A percentile compares a stretch with the other conserved stretches of the same genome.
phyloP scores from a whole-genome alignment of 495 filamentous ascomycete species.

The Chaetomium tenue region DNA sequence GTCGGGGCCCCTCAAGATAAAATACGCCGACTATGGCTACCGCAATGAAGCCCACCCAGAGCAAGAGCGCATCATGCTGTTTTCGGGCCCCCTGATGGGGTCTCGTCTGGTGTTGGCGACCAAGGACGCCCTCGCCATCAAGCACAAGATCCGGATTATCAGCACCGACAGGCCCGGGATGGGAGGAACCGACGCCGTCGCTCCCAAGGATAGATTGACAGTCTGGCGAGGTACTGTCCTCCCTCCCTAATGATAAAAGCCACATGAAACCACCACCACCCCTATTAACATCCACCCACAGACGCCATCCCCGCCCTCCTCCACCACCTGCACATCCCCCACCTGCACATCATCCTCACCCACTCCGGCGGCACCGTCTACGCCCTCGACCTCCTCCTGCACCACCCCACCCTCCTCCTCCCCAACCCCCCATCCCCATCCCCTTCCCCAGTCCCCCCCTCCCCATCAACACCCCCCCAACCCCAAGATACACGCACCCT shows the following conservation, averaged over 20 bases:
- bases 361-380: conserved; percentile 6
- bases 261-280: not conserved
- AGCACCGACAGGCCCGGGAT: not conserved
- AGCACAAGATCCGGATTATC: conserved; percentile 4
- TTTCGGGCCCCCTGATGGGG: not conserved
- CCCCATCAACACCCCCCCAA: no score
- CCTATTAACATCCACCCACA: not conserved
- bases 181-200: not conserved
- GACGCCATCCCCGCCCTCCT: not conserved
- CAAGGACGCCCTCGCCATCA: not conserved
- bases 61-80: conserved; percentile 3
- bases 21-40: conserved; percentile 6
- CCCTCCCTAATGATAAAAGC: not conserved
- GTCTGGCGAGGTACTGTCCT: not conserved
- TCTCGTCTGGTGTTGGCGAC: not conserved
- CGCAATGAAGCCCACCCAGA: not conserved
- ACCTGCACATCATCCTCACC: not conserved
- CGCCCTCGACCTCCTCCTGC: conserved; percentile 1
- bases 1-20: not conserved
- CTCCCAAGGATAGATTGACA: not conserved
- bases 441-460: not conserved
- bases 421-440: not conserved
- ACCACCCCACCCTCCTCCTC: not conserved
- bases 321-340: not conserved
- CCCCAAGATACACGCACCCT: not conserved